phyloP scores from a whole-genome alignment of 768 basidiomycete species.

The Suillus fuscotomentosus region DNA sequence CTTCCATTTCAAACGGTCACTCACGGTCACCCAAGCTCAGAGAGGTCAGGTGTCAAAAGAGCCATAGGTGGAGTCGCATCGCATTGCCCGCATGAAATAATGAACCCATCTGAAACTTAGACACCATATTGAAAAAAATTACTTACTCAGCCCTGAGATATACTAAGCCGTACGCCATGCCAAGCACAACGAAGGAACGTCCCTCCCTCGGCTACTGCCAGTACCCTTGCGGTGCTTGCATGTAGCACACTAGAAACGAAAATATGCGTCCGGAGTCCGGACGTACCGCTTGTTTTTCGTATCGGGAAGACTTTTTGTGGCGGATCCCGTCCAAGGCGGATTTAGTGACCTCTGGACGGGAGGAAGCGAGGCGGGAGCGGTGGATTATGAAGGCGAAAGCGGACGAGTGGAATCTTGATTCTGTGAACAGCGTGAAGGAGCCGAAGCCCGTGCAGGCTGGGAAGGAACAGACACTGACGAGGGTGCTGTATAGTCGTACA shows the following conservation, averaged over 20 bases:
- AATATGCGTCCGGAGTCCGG: slow-evolving; percentile 77
- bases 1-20: neutral
- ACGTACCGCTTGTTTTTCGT: slow-evolving; percentile 84
- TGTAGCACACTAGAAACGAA: slow-evolving; percentile 74
- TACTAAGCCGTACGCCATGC: too few relatives aligned
- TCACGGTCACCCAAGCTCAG: too few relatives aligned
- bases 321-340: slow-evolving; percentile 43
- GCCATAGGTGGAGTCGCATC: too few relatives aligned
- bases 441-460: neutral
- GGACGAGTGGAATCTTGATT: neutral
- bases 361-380: slow-evolving; percentile 15
- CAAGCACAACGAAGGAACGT: slow-evolving; percentile 18
- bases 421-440: neutral
- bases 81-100: too few relatives aligned
- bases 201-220: slow-evolving; percentile 15
- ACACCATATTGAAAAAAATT: too few relatives aligned
- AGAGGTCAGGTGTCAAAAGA: too few relatives aligned
- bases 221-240: slow-evolving; percentile 45
- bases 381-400: slow-evolving; percentile 23
- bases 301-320: slow-evolving; percentile 58
- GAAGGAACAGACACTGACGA: neutral
- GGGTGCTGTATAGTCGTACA: too few relatives aligned
- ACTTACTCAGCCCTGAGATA: slow-evolving; percentile 32
- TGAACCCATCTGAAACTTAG: too few relatives aligned
- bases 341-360: slow-evolving; percentile 23